Evolutionary conservation across 331 rosid genomes (phyloP), one percentile per base, ranked within the genome.

Genomic region (Pyracantha coccinea): DNA sequence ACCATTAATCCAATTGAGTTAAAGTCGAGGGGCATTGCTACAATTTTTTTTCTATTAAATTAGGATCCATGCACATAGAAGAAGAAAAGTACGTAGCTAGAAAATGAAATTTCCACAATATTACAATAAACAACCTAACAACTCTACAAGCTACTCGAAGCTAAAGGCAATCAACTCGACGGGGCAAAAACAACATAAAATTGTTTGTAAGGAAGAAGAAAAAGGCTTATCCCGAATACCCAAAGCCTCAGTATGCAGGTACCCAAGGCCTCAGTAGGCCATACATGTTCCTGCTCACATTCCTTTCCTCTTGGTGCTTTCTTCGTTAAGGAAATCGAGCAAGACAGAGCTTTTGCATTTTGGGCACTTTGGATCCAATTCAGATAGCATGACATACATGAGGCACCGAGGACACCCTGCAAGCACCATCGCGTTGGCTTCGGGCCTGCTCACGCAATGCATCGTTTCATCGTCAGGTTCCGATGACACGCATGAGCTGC

Each of bases 361-460:
- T n/a, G 80, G 80, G 69, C 80, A 76, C 62, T 76, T 76, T 6
- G 75, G 75, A 59, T 68, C 52, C 5, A 53, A 13, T 10, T 57
- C 68, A 1, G 80, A 76, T 52, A 76, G 61, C 80, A 76, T 68
- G 23, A 76, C 69, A 52, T 76, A 76, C 80, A 76, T 76, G 20
- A 76, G 80, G 69, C 80, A 76, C 31, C 80, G 47, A 2, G 74
- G 75, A 14, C 80, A 76, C 29, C 80, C 80, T 0, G 32, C 80
- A 14, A 76, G 68, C 69, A 55, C 69, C 80, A 58, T 76, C 10
- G 69, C 68, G 24, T 33, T 29, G 58, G 21, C 31, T 4, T 76
- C 74, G 4, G 68, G 61, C 61, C 60, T 32, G 60, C 67, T 27
- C 67, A 3, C 16, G 52, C 13, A n/a, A 17, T 33, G 9, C 17